Conservation (phyloP, 192 early-diverging fungal species). For the Mortierella antarctica region DNA sequence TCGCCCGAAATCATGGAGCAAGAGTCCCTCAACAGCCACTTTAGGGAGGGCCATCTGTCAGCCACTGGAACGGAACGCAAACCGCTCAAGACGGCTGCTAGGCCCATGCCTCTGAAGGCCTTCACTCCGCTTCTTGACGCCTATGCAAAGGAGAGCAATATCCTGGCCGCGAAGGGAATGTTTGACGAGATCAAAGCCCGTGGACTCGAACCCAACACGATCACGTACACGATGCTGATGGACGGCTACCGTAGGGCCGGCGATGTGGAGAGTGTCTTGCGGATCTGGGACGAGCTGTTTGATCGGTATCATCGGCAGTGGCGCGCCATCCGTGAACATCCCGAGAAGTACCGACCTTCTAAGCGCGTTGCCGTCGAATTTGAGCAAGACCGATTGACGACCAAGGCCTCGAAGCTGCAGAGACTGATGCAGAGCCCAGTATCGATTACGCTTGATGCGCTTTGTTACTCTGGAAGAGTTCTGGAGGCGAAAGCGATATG, state of each 20-base stretch:
- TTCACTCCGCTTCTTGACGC: constrained; percentile 61
- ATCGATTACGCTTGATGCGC: constrained; percentile 59
- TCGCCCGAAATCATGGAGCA: background rate
- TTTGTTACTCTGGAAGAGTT: constrained; percentile 37
- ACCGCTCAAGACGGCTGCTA: constrained; percentile 22
- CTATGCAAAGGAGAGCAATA: constrained; percentile 43
- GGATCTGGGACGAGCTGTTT: constrained; percentile 58
- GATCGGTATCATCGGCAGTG: constrained; percentile 6
- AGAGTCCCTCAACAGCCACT: background rate
- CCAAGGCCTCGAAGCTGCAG: constrained; percentile 14
- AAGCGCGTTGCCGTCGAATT: background rate
- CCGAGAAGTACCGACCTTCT: background rate
- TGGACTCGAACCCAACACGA: constrained; percentile 37
- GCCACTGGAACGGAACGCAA: constrained; percentile 36
- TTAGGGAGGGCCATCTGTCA: constrained; percentile 24
- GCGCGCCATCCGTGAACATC: background rate
- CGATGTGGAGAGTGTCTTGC: constrained; percentile 56
- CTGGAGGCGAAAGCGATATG: constrained; percentile 54
- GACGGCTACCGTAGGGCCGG: constrained; percentile 52
- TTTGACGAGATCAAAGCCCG: constrained; percentile 55
- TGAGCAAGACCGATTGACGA: constrained; percentile 27
- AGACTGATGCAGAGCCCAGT: constrained; percentile 47
- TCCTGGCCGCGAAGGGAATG: constrained; percentile 41
- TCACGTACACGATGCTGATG: constrained; percentile 61
- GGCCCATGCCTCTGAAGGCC: constrained; percentile 30